Evolutionary conservation across 768 basidiomycete genomes (phyloP), one percentile per base, ranked within the genome.

Genomic region (Chiua virens): DNA sequence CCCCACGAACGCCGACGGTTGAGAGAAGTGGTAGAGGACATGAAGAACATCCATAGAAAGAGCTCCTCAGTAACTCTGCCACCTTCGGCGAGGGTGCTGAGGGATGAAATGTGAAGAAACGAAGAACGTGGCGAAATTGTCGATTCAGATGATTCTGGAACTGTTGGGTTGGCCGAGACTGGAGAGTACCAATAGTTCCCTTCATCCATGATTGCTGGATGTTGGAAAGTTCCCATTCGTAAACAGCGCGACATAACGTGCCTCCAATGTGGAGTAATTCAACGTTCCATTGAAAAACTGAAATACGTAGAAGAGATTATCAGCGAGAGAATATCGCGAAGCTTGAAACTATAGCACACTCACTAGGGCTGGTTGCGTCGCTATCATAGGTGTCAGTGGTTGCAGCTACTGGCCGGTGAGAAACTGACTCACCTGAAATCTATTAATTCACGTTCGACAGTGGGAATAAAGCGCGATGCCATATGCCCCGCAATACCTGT

Each of bases 71-170:
- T 20, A 81, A 66, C 13, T 68, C 69, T 0, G 89, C 84, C n/a
- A 98, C 89, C 37, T 88, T 80, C 1, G 81, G 62, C 0, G 88
- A 91, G 0, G 94, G 94, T 0, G 95, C 95, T 17, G 52, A 54
- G 14, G 17, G 34, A 11, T 50, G 48, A 34, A 56, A 56, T 0
- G 49, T 47, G n/a, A 56, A 56, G 27, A 56, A 56, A 25, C 40
- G 46, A 15, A 57, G 49, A 20, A 48, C 34, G 20, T 54, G 52
- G 9, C 50, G 45, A 14, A 54, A 57, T 28, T 28, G 27, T 28
- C 10, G 27, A 8, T 28, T 8, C 10, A 28, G 27, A 5, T 28
- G 27, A 4, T 8, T 8, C 4, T 28, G 8, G 2, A 28, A 28
- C 10, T 28, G 27, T 28, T 2, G 10, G 8, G 27, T 6, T 28